Evolutionary conservation across 2,329 filamentous ascomycete species (phyloP), one percentile per base, ranked within the genome.

Genomic region (Aspergillus flavus): DNA sequence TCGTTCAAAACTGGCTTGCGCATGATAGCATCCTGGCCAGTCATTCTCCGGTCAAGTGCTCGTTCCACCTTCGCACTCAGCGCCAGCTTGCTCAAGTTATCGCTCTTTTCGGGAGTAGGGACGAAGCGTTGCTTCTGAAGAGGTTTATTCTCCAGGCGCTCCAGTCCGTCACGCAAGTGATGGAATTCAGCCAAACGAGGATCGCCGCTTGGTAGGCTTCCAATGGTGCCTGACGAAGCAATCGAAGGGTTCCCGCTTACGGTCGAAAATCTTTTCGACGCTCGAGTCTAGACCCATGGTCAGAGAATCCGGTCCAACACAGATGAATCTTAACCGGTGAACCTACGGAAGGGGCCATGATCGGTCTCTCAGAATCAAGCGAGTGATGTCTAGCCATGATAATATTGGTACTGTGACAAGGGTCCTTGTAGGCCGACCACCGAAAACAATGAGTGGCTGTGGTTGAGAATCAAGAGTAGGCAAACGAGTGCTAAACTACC

Each of bases 31-130:
- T 97, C 94, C 79, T 97, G 94, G 69, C 91, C 82, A 32, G 87
- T 90, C 93, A 97, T 95, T 73, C 94, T 87, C 69, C 93, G 86
- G 69, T 90, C 90, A 61, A 97, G 87, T 26, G 94, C 93, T 64
- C 94, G 89, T 77, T 97, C 93, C 46, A 97, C 87, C 82, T 97
- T 97, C 64, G 93, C 93, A 55, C 93, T 91, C 58, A 97, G 86
- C 43, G 93, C 93, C 63, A 96, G 86, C 82, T 96, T 96, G 82
- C 88, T 89, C 79, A 96, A 84, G 76, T 91, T 89, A 72, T 92
- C 91, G 23, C 85, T 87, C 84, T 96, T 96, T 79, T 94, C 89
- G 66, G 90, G 87, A 75, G 84, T 91, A 67, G 94, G 87, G 61
- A 88, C 84, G 74, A 94, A 94, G 70, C 94, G 90, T 82, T 97